A percentile compares a stretch with the other conserved stretches of the same genome.
Evolutionary conservation across 2,329 filamentous ascomycete genomes (phyloP).

Genomic region (Neopestalotiopsis sp.): DNA sequence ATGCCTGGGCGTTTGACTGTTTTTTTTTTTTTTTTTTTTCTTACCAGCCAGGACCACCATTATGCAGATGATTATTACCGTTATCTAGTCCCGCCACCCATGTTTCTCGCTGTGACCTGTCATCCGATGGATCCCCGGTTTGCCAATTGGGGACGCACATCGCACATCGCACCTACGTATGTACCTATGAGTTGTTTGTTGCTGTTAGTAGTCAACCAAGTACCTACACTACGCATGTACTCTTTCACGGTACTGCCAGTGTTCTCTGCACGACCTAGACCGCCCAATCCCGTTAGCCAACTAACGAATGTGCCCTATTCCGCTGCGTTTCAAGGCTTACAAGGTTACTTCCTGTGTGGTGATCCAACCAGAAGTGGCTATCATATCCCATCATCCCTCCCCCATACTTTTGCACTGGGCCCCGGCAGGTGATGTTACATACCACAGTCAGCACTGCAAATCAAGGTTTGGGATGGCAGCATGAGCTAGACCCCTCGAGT

Average conservation of each 20-base stretch:
- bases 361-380: conserved; percentile 5
- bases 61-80: background rate
- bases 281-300: conserved; percentile 12
- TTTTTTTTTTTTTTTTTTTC: background rate
- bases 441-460: background rate
- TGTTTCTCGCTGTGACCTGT: conserved; percentile 3
- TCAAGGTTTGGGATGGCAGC: conserved; percentile 12
- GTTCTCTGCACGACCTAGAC: background rate
- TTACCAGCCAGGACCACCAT: background rate
- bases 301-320: conserved; percentile 1
- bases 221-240: too few species aligned
- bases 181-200: too few species aligned
- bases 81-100: background rate
- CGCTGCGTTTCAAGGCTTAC: conserved; percentile 9
- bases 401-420: background rate
- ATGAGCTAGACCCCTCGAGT: background rate
- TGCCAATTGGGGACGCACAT: background rate
- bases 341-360: background rate
- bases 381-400: background rate
- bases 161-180: background rate
- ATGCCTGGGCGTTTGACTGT: too few species aligned
- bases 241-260: too few species aligned
- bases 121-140: conserved; percentile 7
- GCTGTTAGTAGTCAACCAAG: too few species aligned
- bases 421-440: background rate